These are phyloP conservation scores for Luffa acutangula DNA, from an alignment of 306 rosid species.

Conservation along the genomic window DNA sequence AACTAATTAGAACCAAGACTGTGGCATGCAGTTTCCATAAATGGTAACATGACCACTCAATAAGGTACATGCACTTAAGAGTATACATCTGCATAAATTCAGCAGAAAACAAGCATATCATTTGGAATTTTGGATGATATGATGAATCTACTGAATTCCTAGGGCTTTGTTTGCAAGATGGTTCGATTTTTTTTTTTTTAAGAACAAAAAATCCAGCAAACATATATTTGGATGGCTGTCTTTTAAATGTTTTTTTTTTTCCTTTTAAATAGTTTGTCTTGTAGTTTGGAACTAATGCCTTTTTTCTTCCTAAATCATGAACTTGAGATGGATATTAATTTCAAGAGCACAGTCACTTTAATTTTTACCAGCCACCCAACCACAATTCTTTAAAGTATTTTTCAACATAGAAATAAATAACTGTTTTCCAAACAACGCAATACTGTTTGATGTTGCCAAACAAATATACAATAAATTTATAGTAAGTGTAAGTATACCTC, in stretches of 20 bases:
- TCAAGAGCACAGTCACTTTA: not conserved
- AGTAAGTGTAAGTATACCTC: conserved; percentile 44
- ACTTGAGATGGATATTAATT: not conserved
- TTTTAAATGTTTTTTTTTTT: not conserved
- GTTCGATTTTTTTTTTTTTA: not conserved
- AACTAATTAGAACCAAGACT: not conserved
- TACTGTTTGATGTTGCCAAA: not conserved
- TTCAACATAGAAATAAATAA: not conserved
- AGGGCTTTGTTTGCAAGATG: not conserved
- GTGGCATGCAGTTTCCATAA: not conserved
- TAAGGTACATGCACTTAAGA: not conserved
- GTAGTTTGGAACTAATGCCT: not conserved
- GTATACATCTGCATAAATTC: not conserved
- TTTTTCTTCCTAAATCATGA: not conserved
- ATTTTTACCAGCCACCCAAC: not conserved
- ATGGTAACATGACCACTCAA: not conserved
- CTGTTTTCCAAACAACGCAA: not conserved
- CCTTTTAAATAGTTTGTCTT: not conserved
- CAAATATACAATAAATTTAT: not conserved
- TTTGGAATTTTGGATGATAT: not conserved
- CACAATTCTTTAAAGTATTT: not conserved
- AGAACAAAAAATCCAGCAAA: not conserved
- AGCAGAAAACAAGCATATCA: not conserved
- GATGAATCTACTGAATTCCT: not conserved
- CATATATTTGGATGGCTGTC: not conserved